phyloP scores from a whole-genome alignment of 1,284 basidiomycete species.

The Sphagnurus paluster region DNA sequence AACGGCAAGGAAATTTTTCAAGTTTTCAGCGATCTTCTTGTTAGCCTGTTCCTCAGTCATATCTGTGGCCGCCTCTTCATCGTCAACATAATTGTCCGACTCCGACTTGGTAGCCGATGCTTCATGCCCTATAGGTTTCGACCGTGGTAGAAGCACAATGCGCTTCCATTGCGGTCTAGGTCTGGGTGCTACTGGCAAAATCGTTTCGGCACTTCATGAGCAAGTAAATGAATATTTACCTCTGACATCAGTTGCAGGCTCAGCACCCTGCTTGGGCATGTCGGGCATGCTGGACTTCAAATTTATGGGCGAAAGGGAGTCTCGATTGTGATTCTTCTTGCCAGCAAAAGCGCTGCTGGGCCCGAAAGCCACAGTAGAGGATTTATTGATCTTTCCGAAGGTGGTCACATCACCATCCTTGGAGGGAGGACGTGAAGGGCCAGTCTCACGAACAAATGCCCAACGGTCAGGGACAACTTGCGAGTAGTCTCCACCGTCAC shows the following conservation, averaged over 20 bases:
- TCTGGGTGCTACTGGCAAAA: conserved; percentile 31
- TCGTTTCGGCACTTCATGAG: neutral
- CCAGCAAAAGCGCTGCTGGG: conserved; percentile 77
- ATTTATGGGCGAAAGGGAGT: conserved; percentile 73
- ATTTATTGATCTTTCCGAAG: conserved; percentile 83
- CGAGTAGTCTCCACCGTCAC: conserved; percentile 58
- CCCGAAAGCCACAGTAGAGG: conserved; percentile 65
- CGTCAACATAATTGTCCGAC: conserved; percentile 49
- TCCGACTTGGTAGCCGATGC: conserved; percentile 38
- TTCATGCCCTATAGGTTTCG: conserved; percentile 35
- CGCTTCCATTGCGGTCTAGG: conserved; percentile 71
- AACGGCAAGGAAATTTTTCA: conserved; percentile 74
- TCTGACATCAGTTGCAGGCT: conserved; percentile 51
- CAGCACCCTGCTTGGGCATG: conserved; percentile 60
- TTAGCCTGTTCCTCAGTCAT: conserved; percentile 74
- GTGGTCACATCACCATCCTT: conserved; percentile 86
- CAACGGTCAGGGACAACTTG: conserved; percentile 77
- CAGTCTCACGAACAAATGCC: conserved; percentile 63
- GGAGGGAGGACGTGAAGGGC: conserved; percentile 58
- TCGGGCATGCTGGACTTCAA: conserved; percentile 89
- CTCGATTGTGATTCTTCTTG: conserved; percentile 69
- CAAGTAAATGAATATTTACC: conserved; percentile 29
- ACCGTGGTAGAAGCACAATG: conserved; percentile 59
- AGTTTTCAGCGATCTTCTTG: conserved; percentile 79
- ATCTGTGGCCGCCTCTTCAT: conserved; percentile 49